These are phyloP conservation scores for Curvularia eragrostidis DNA, from an alignment of 2,329 filamentous ascomycete species.

Conservation along the genomic window DNA sequence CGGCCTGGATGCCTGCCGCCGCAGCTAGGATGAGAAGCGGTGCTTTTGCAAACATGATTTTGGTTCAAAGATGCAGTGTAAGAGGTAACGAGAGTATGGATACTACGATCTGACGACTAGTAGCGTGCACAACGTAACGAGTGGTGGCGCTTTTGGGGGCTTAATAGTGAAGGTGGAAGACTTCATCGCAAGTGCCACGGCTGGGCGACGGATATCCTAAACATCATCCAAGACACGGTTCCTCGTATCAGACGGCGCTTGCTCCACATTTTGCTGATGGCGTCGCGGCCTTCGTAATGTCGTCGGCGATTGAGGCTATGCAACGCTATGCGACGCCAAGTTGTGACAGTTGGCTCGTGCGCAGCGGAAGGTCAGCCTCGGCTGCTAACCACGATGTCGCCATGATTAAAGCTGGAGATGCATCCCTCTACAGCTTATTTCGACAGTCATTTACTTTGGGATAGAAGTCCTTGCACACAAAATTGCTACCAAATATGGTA, in stretches of 20 bases:
- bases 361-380: neutral
- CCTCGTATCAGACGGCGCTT: conserved; percentile 21
- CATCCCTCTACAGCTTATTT: neutral
- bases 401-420: neutral
- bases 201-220: conserved; percentile 9
- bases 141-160: neutral
- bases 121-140: neutral
- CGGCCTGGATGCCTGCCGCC: conserved; percentile 27
- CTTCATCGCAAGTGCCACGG: neutral
- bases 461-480: neutral
- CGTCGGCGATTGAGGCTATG: conserved; percentile 12
- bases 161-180: neutral
- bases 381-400: neutral
- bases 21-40: conserved; percentile 25
- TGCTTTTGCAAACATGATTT: conserved; percentile 23
- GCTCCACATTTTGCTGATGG: conserved; percentile 21
- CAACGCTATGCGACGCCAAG: conserved; percentile 3
- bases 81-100: neutral
- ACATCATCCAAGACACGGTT: conserved; percentile 12
- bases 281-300: conserved; percentile 3
- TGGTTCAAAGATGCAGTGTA: conserved; percentile 1
- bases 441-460: too few relatives aligned
- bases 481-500: neutral
- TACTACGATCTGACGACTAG: neutral
- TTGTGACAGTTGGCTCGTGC: neutral